Base-by-base conservation (phyloP, 768 basidiomycete genomes). In the Podaxis pistillaris region DNA sequence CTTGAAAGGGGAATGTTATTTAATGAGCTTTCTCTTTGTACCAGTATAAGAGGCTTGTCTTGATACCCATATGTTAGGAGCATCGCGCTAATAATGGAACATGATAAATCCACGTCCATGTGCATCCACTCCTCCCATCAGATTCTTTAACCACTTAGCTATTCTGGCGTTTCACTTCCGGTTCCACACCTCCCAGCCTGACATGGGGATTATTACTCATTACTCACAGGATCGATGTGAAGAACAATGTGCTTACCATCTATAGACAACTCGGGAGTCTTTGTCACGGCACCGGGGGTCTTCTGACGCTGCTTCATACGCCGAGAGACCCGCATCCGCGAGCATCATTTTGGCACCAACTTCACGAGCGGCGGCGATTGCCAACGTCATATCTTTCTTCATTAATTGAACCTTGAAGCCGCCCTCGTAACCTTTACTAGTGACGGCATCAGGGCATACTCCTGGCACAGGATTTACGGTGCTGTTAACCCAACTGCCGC, bases 381-480 rank as follows among this genome's bases (percentile, higher is more conserved):
- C 79, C 22, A 81, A 68, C 17, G 68, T 64, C 69, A 79, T 74
- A 47, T 80, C 79, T 68, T 81, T 81, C 67, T 79, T 79, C 79
- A 81, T 79, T 26, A 79, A 60, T 54, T 81, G 76, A 4, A 81
- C 77, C 70, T 79, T 79, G 63, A 81, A 80, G 15, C 79, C 78
- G 17, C 78, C 78, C 61, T 79, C 73, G 63, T 81, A 78, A 15
- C 74, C 72, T 53, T 70, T 74, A 59, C 77, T 79, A 19, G 79
- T 78, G 11, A 78, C 77, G 1, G 78, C 78, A 30, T 76, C 73
- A 11, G 78, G 77, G 64, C 78, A 79, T 7, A 80, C 78, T 1
- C 79, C 78, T 2, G 79, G 79, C 0, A 79, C 78, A 28, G 79
- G 79, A 54, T 81, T 81, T n/a, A 75, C 72, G 1, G 72, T 74